These are phyloP conservation scores for Houttuynia cordata DNA, from an alignment of 164 flowering plant species.

Conservation along the genomic window DNA sequence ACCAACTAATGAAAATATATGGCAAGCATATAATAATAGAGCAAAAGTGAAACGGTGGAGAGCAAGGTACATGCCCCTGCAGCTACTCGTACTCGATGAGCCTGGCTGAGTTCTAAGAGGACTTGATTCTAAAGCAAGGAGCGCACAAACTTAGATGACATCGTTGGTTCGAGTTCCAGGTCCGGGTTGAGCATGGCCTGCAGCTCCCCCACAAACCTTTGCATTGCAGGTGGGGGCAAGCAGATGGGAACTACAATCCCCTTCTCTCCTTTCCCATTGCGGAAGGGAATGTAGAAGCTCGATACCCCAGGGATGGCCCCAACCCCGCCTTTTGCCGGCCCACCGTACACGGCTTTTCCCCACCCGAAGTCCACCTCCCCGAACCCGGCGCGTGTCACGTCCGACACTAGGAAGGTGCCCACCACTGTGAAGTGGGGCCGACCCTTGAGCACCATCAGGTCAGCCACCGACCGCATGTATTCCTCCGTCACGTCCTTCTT, in stretches of 20 bases:
- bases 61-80: too few species aligned
- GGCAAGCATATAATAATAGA: too few species aligned
- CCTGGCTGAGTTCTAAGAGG: too few species aligned
- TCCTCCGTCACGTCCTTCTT: constrained; percentile 17
- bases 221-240: constrained; percentile 44
- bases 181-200: background rate
- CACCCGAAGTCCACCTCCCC: constrained; percentile 51
- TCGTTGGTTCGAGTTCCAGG: too few species aligned
- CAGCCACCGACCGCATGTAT: constrained; percentile 22
- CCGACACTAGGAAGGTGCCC: constrained; percentile 35
- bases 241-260: constrained; percentile 43
- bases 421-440: constrained; percentile 23
- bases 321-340: constrained; percentile 31
- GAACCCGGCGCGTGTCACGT: constrained; percentile 35
- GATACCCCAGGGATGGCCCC: constrained; percentile 36
- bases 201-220: constrained; percentile 30
- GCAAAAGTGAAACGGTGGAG: too few species aligned
- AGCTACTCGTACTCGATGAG: too few species aligned
- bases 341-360: constrained; percentile 45
- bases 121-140: too few species aligned
- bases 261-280: constrained; percentile 27
- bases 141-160: too few species aligned
- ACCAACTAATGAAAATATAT: too few species aligned
- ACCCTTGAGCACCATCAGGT: constrained; percentile 23
- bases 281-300: constrained; percentile 25